These are phyloP conservation scores for Pholiota adiposa DNA, from an alignment of 1,284 basidiomycete genomes.

Conservation along the genomic window DNA sequence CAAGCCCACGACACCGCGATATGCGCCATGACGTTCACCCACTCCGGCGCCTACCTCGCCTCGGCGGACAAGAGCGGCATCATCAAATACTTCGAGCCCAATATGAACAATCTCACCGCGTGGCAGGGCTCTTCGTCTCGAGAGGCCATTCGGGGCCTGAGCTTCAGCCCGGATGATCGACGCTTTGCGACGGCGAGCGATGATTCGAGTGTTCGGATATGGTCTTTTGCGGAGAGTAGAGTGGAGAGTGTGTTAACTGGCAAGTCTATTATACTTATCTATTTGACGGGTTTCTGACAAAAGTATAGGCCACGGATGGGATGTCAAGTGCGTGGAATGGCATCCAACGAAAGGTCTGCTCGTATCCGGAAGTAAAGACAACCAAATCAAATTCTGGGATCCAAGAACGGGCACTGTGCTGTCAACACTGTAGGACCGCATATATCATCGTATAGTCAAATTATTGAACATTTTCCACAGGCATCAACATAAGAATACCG, in stretches of 20 bases:
- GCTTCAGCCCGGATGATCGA: conserved; percentile 90
- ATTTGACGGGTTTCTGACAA: neutral
- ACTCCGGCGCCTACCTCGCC: conserved; percentile 89
- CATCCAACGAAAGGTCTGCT: conserved; percentile 95
- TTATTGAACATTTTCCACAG: conserved; percentile 42
- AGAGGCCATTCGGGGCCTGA: conserved; percentile 89
- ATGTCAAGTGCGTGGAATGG: conserved; percentile 98
- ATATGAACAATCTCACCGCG: conserved; percentile 97
- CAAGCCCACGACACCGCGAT: conserved; percentile 97
- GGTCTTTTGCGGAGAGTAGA: conserved; percentile 91
- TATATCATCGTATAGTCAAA: neutral
- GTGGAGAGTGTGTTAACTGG: conserved; percentile 89
- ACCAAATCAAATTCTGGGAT: conserved; percentile 99
- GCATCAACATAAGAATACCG: conserved; percentile 96
- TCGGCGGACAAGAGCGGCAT: conserved; percentile 93
- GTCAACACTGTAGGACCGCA: conserved; percentile 74
- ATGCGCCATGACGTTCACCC: conserved; percentile 87
- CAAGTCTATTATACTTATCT: conserved; percentile 34
- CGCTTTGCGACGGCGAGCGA: conserved; percentile 95
- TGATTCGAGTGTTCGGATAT: conserved; percentile 92
- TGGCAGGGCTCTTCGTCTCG: conserved; percentile 83
- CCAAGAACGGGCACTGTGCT: conserved; percentile 88
- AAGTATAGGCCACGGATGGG: conserved; percentile 90
- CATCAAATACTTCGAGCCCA: conserved; percentile 98
- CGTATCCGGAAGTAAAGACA: conserved; percentile 95